Conservation (phyloP, 176 grass and related monocot genomes). For the Microstegium vimineum region DNA sequence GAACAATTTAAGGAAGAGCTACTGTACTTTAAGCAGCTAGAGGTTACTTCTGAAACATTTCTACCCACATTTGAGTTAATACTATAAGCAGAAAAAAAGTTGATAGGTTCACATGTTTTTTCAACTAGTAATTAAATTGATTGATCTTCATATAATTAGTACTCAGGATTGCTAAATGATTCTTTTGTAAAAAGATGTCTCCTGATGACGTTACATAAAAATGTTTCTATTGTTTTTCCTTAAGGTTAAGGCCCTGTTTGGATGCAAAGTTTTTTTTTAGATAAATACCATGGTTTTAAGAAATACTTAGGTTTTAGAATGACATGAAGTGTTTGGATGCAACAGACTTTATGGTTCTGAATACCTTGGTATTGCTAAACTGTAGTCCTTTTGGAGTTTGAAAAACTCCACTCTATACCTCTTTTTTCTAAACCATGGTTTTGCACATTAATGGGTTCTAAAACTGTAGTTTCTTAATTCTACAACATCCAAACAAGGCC, state of each 20-base stretch:
- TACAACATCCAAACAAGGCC: background rate
- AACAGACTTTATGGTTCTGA: background rate
- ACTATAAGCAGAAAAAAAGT: background rate
- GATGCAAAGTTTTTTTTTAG: background rate
- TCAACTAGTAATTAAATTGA: background rate
- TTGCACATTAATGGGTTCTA: background rate
- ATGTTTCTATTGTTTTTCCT: background rate
- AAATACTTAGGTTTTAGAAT: background rate
- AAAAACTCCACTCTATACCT: background rate
- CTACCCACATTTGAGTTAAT: background rate
- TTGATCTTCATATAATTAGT: background rate
- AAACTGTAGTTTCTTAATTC: background rate
- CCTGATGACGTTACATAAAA: background rate
- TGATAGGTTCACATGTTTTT: background rate
- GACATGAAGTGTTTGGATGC: background rate
- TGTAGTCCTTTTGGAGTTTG: background rate
- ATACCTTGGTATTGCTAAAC: background rate
- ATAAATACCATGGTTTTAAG: background rate
- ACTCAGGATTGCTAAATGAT: background rate
- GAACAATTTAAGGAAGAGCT: background rate
- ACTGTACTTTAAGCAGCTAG: background rate
- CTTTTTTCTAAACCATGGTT: background rate
- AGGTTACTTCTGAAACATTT: background rate
- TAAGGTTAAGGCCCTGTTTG: background rate
- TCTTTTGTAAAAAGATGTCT: background rate